A percentile compares a stretch with the other conserved stretches of the same genome.
Evolutionary conservation across 257 asterid genomes (phyloP).

Genomic region (Prunella vulgaris): DNA sequence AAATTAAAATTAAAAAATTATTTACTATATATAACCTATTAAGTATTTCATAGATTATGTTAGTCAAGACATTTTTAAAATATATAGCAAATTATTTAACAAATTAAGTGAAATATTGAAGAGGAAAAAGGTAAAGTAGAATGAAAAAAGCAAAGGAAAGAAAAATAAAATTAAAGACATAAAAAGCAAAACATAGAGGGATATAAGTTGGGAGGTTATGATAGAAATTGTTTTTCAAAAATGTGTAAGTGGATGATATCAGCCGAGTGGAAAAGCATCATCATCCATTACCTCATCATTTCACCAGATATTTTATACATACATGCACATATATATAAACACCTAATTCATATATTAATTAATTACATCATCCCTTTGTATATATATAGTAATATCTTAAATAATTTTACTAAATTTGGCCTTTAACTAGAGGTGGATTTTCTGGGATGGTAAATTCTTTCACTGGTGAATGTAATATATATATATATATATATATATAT

Average conservation of each 20-base stretch:
- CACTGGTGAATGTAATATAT: conserved; percentile 14
- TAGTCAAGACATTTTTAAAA: too few relatives aligned
- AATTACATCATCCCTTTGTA: background rate
- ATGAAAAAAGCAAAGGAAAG: background rate
- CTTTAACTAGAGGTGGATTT: background rate
- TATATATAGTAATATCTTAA: too few relatives aligned
- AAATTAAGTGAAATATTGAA: background rate
- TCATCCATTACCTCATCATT: conserved; percentile 34
- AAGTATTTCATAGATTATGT: too few relatives aligned
- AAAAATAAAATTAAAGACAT: conserved; percentile 21
- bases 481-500: too few relatives aligned
- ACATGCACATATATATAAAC: too few relatives aligned
- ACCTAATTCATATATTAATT: too few relatives aligned
- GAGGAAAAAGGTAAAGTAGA: background rate
- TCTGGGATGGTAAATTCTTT: conserved; percentile 14
- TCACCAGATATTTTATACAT: background rate
- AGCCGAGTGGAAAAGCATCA: conserved; percentile 25
- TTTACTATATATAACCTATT: too few relatives aligned
- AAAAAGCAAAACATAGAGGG: conserved; percentile 35
- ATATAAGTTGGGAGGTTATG: conserved; percentile 26
- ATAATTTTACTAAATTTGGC: background rate
- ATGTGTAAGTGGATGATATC: conserved; percentile 32
- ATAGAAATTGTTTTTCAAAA: conserved; percentile 29
- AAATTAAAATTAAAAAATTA: too few relatives aligned
- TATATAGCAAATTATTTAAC: too few relatives aligned